These are phyloP conservation scores for Colletotrichum eremochloae DNA, from an alignment of 2,329 filamentous ascomycete genomes.

Conservation along the genomic window DNA sequence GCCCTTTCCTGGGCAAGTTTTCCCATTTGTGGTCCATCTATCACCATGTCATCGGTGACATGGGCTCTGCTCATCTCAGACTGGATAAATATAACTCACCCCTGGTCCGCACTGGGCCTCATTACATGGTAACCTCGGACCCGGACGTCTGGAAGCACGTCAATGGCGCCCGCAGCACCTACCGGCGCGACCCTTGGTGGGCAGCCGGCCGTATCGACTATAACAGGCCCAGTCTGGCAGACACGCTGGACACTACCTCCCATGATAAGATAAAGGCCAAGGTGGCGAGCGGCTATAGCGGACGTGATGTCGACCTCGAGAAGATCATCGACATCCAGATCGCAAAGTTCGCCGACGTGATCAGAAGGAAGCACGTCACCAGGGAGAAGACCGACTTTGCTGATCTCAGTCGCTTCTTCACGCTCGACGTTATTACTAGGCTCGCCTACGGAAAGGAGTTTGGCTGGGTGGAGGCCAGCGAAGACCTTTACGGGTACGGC, in stretches of 20 bases:
- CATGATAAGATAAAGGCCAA: conserved; percentile 8
- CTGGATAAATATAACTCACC: conserved; percentile 6
- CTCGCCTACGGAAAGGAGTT: conserved; percentile 62
- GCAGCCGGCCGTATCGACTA: neutral
- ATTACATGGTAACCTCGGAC: neutral
- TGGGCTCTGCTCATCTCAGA: neutral
- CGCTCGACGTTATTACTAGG: conserved; percentile 62
- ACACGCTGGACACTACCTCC: neutral
- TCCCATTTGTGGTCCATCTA: conserved; percentile 16
- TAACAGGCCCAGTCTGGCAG: neutral
- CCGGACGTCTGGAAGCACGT: conserved; percentile 6
- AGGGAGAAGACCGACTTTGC: conserved; percentile 51
- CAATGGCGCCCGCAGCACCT: conserved; percentile 6
- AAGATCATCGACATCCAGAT: neutral
- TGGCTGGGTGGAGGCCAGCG: conserved; percentile 57
- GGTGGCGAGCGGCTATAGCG: conserved; percentile 5
- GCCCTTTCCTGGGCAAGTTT: conserved; percentile 4
- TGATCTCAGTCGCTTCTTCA: conserved; percentile 59
- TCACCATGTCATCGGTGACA: neutral
- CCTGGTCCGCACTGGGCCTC: neutral
- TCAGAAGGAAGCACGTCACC: conserved; percentile 22
- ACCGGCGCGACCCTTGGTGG: conserved; percentile 1
- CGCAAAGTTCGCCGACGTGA: conserved; percentile 1
- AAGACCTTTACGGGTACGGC: conserved; percentile 56
- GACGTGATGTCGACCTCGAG: conserved; percentile 1